Evolutionary conservation across 352 stramenopile genomes (phyloP), one percentile per base, ranked within the genome.

Genomic region (Pythium aquatile): DNA sequence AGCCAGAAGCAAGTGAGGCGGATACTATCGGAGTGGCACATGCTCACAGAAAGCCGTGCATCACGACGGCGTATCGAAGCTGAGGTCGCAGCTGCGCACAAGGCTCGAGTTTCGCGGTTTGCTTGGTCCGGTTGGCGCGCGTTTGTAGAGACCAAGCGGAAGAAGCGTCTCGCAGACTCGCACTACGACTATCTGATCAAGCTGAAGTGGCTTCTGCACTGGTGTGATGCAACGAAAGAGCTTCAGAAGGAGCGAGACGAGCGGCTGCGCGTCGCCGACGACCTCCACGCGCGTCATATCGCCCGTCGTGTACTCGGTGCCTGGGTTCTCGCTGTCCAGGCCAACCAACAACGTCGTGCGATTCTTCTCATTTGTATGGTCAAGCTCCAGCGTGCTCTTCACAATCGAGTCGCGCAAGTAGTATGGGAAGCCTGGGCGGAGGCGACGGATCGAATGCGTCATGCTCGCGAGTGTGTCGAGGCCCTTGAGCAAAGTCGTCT

Each of bases 281-380:
- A 35, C 11, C 61, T 61, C 35, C 32, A 42, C 13, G 29, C 13
- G 0, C 55, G 24, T 11, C 16, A 20, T 0, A 37, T 46, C 10
- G 57, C 65, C 26, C 37, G 46, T 11, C 29, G 37, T 6, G 61
- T 46, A 5, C 2, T 73, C 1, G 35, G 46, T 2, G 2, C 8
- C 20, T 69, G 55, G 61, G 16, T 52, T 8, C 20, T 16, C 1
- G 46, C n/a, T 1, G 37, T 72, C 0, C 66, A 73, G 3, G 59
- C 61, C 8, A 64, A 77, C 9, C 69, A 72, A 2, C 71, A 86
- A 65, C 68, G 74, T 13, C 72, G 65, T 11, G 85, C 76, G 40
- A 69, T 79, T 2, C 28, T 88, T n/a, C 72, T 90, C 1, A 70
- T 72, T 0, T 85, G 77, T 20, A 66, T 86, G 14, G 62, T 85